Base-by-base conservation (phyloP, 139 green algal species). In the Haematococcus lacustris region DNA sequence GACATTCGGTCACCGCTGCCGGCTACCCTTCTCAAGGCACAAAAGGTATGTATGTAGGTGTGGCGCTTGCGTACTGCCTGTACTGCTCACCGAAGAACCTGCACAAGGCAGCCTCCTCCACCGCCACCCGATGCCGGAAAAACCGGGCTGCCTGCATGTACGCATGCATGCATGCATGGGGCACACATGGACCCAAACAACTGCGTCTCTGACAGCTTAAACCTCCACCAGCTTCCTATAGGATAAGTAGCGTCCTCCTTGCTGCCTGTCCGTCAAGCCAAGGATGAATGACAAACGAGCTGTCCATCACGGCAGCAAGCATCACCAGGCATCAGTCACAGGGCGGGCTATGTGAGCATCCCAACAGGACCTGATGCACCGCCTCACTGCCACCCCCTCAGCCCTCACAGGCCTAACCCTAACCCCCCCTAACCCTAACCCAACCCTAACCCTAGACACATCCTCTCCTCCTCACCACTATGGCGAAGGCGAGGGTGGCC, bases 51-150 rank as follows among this genome's bases (percentile, higher is more conserved):
- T 71, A 79, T 4, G 81, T 83, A 9, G 73, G 82, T 0, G 76
- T 85, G 26, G 25, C 0, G 0, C 32, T 33, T 2, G 69, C 71
- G 65, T 93, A 95, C 1, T 38, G n/a, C 0, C 30, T 34, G 38
- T 87, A 93, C 0, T 78, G 67, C 0, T 50, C 23, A 0, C 86
- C 88, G 65, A 93, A 95, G 41, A 95, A 93, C 0, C 47, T 17
- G 1, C 66, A 39, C 34, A 95, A 76, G 3, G 76, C 73, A 33
- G 67, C 50, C 39, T 95, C 90, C 66, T 95, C 90, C 21, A 75
- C 66, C 0, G 51, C 28, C 26, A 94, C 83, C 0, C 90, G 80
- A 3, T 62, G 1, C 7, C 33, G 38, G 65, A 94, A 93, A 59
- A 95, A 95, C 0, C 70, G 71, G 82, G 83, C 89, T 3, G 67